These are phyloP conservation scores for Chrysochromulina tobinii DNA, from an alignment of 78 protist genomes.

Conservation along the genomic window DNA sequence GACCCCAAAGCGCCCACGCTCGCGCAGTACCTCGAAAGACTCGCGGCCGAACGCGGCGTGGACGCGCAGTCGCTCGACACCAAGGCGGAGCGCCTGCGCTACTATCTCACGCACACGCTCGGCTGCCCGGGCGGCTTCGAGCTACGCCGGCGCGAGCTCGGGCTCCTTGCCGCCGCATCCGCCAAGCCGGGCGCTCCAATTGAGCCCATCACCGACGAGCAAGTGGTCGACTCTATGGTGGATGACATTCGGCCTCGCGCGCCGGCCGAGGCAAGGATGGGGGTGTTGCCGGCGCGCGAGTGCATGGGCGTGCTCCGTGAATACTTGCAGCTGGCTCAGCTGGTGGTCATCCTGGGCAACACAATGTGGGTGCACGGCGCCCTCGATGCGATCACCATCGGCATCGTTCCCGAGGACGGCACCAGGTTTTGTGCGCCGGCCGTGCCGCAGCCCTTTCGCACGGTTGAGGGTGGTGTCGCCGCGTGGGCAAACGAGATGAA, in stretches of 20 bases:
- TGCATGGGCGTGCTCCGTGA: background rate
- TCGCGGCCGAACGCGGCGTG: background rate
- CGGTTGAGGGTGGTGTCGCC: background rate
- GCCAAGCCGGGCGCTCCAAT: background rate
- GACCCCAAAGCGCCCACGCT: background rate
- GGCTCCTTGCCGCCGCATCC: background rate
- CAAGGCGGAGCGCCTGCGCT: conserved; percentile 8
- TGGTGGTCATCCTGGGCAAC: background rate
- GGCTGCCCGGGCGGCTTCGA: conserved; percentile 24
- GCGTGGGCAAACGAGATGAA: background rate
- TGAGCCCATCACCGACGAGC: background rate
- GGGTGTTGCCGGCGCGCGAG: too few species aligned
- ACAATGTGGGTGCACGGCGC: conserved; percentile 40
- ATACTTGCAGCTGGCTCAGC: background rate
- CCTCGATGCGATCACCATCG: background rate
- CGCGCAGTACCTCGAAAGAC: background rate
- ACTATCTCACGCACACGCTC: background rate
- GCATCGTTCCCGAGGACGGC: conserved; percentile 1
- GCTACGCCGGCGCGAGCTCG: conserved; percentile 23
- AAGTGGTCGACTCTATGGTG: background rate
- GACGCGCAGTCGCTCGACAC: background rate
- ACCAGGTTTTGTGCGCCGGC: background rate
- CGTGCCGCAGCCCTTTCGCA: background rate
- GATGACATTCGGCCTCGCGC: too few species aligned
- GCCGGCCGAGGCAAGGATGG: too few species aligned